Conservation (phyloP, 371 early-diverging fungal genomes). For the Mucor lusitanicus region DNA sequence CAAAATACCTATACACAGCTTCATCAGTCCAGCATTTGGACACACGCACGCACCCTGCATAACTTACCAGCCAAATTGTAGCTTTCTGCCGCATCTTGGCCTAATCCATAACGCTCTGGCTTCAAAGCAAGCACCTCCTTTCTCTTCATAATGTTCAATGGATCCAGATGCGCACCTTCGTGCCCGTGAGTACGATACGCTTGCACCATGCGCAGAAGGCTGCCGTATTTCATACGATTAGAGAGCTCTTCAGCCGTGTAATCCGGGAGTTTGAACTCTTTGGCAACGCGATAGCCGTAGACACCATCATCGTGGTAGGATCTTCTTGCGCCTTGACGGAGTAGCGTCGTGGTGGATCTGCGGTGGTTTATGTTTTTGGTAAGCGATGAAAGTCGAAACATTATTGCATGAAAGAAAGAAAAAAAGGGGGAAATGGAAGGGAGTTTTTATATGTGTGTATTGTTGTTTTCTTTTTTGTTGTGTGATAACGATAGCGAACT, state of each 20-base stretch:
- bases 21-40: background rate
- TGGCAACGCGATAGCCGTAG: constrained; percentile 84
- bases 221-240: constrained; percentile 83
- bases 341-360: background rate
- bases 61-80: constrained; percentile 63
- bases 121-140: constrained; percentile 76
- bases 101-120: constrained; percentile 80
- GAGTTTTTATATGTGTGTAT: background rate
- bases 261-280: constrained; percentile 68
- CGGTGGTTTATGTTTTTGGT: background rate
- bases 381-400: constrained; percentile 8
- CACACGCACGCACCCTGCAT: background rate
- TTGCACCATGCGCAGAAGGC: constrained; percentile 82
- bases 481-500: background rate
- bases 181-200: constrained; percentile 89
- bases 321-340: constrained; percentile 1
- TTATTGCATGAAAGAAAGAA: constrained; percentile 5
- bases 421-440: background rate
- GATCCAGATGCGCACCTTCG: constrained; percentile 84
- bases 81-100: constrained; percentile 3
- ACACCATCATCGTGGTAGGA: constrained; percentile 76
- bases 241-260: constrained; percentile 74
- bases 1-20: constrained; percentile 64
- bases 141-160: constrained; percentile 72
- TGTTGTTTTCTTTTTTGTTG: background rate